Conservation (phyloP, 176 grass and related monocot species). For the Luzula sylvatica region DNA sequence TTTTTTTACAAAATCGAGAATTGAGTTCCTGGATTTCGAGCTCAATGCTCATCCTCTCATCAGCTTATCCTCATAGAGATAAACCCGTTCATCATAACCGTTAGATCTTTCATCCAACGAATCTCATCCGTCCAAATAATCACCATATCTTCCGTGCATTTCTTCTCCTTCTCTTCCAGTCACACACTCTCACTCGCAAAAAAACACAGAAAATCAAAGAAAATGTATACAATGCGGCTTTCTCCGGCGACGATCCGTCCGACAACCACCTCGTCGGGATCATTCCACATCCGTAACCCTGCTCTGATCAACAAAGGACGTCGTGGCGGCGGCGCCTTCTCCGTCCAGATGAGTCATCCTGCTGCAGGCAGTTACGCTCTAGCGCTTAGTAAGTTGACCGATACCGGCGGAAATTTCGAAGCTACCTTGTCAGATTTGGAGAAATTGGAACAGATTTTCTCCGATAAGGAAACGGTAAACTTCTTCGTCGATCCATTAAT, state of each 20-base stretch:
- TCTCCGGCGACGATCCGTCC: slow-evolving; percentile 14
- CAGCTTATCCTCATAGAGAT: slow-evolving; percentile 6
- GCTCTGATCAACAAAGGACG: slow-evolving; percentile 15
- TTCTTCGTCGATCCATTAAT: slow-evolving; percentile 87
- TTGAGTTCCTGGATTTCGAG: no score
- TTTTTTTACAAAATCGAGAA: no score
- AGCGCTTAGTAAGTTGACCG: slow-evolving; percentile 52
- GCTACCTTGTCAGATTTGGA: slow-evolving; percentile 50
- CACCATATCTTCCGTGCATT: neutral
- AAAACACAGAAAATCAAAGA: neutral
- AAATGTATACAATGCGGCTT: slow-evolving; percentile 9
- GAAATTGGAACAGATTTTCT: slow-evolving; percentile 57
- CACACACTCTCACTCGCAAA: neutral
- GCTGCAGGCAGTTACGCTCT: slow-evolving; percentile 26
- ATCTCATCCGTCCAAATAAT: slow-evolving; percentile 14
- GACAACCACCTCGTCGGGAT: neutral
- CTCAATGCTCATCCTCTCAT: slow-evolving; percentile 1
- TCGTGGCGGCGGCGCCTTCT: slow-evolving; percentile 22
- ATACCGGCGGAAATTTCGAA: slow-evolving; percentile 35
- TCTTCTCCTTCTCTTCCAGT: neutral
- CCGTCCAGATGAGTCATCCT: slow-evolving; percentile 3
- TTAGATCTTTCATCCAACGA: neutral
- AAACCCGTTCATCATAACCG: neutral
- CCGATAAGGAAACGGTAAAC: slow-evolving; percentile 44
- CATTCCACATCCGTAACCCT: slow-evolving; percentile 18